Conservation (phyloP, 306 rosid genomes). For the Rosa rugosa region DNA sequence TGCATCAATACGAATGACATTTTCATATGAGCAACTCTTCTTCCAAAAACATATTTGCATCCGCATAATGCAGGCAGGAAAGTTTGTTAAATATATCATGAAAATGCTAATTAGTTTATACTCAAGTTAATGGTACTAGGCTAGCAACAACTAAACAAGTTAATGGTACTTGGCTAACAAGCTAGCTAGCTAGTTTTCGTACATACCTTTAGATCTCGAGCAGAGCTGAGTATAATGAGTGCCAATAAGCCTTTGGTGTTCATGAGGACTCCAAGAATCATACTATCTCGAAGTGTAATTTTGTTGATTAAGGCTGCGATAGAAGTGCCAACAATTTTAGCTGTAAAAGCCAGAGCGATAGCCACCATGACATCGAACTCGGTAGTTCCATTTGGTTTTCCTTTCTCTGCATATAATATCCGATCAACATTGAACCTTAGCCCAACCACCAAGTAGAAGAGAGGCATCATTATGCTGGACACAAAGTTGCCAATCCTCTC, state of each 20-base stretch:
- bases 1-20: no score
- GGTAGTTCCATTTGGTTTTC: neutral
- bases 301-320: slow-evolving; percentile 20
- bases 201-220: slow-evolving; percentile 27
- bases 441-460: slow-evolving; percentile 27
- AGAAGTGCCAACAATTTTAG: slow-evolving; percentile 30
- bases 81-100: no score
- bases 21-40: no score
- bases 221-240: slow-evolving; percentile 21
- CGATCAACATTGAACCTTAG: slow-evolving; percentile 4
- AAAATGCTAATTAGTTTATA: no score
- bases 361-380: neutral
- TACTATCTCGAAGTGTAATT: slow-evolving; percentile 27
- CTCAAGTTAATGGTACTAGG: no score
- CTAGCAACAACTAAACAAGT: no score
- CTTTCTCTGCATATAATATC: neutral
- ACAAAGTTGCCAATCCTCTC: slow-evolving; percentile 34
- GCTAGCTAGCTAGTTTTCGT: neutral
- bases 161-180: neutral
- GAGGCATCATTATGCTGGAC: slow-evolving; percentile 30
- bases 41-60: no score
- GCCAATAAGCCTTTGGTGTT: slow-evolving; percentile 37
- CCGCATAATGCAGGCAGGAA: no score
- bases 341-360: neutral
- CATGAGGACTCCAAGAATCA: slow-evolving; percentile 35